Base-by-base conservation (phyloP, 2,329 filamentous ascomycete genomes). In the Hymenotorrendiella dingleyae region DNA sequence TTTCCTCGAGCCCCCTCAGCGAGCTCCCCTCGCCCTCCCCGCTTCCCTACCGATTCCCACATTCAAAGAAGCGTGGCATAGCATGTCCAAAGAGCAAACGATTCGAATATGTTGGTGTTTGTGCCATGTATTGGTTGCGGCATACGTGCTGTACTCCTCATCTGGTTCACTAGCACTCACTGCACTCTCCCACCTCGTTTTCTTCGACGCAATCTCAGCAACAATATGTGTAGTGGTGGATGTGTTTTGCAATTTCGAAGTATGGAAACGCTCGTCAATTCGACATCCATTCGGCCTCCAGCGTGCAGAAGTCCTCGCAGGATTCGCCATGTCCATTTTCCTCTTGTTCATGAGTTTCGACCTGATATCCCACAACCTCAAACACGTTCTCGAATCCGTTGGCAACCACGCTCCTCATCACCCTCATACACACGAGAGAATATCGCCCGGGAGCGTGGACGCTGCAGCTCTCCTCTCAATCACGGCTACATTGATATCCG, bases 291-390 rank as follows among this genome's bases (percentile, higher is more conserved):
- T 98, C 60, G 90, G 84, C 3, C 76, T 98, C 19, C 88, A 96
- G 67, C 80, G 93, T 41, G 86, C 86, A 45, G 93, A 98, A 64
- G 91, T 98, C 4, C 77, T 98, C 12, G 89, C 90, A 26, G 93
- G 93, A 14, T 95, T 98, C 52, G 93, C 90, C 47, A 88, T 97
- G 80, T 94, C 89, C 39, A 85, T 98, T 28, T 88, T 96, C 48
- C 77, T 98, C 10, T 78, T 95, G n/a, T 98, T 98, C 66, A 95
- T 95, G 72, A 91, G 91, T 16, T 84, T 97, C 57, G 93, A 98
- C 57, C 78, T 98, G 36, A 84, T 98, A 48, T 94, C 87, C 29
- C 93, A 98, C 63, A 91, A 88, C 47, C 71, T 95, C 12, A 93
- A 95, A 61, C 91, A 98, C 64, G 77, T 89, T n/a, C 77, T 98